Evolutionary conservation across 2,329 filamentous ascomycete genomes (phyloP).

Genomic region (Sodiomyces alkalinus): DNA sequence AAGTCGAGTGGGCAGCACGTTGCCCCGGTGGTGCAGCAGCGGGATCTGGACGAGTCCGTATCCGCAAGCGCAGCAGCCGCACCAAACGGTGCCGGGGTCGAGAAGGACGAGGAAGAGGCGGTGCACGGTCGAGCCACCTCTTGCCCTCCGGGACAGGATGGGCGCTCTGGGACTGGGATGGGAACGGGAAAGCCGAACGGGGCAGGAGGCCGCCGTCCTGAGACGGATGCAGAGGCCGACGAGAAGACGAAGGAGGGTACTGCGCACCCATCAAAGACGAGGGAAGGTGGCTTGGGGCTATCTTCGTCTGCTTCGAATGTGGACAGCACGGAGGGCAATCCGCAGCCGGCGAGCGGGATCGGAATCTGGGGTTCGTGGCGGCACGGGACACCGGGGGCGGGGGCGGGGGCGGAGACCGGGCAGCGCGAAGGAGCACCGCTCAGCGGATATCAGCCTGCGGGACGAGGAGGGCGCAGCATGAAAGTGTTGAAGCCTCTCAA

Average conservation of each 20-base stretch:
- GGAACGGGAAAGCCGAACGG: constrained; percentile 18
- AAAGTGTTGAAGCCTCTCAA: constrained; percentile 78
- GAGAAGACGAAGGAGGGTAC: constrained; percentile 15
- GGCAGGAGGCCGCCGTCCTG: too few relatives aligned
- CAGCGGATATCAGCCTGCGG: constrained; percentile 55
- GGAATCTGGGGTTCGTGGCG: constrained; percentile 62
- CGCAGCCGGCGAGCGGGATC: constrained; percentile 38
- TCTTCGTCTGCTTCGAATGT: constrained; percentile 1
- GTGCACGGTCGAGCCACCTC: constrained; percentile 5
- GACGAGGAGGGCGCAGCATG: constrained; percentile 55
- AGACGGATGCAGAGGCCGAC: constrained; percentile 29
- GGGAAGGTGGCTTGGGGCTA: too few relatives aligned
- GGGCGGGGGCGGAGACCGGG: constrained; percentile 34
- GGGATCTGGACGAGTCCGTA: too few relatives aligned
- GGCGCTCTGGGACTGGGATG: constrained; percentile 7
- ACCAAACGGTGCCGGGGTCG: constrained; percentile 3
- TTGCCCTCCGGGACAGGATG: background rate
- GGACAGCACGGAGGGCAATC: constrained; percentile 9
- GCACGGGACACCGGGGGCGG: constrained; percentile 29
- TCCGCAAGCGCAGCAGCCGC: constrained; percentile 8
- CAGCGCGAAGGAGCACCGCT: constrained; percentile 36
- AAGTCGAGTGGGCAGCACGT: too few relatives aligned
- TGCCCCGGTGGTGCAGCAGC: too few relatives aligned
- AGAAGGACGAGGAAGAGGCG: constrained; percentile 1
- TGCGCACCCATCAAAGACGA: too few relatives aligned